phyloP scores from a whole-genome alignment of 169 alveolate species.

The Cryptosporidium xiaoi region DNA sequence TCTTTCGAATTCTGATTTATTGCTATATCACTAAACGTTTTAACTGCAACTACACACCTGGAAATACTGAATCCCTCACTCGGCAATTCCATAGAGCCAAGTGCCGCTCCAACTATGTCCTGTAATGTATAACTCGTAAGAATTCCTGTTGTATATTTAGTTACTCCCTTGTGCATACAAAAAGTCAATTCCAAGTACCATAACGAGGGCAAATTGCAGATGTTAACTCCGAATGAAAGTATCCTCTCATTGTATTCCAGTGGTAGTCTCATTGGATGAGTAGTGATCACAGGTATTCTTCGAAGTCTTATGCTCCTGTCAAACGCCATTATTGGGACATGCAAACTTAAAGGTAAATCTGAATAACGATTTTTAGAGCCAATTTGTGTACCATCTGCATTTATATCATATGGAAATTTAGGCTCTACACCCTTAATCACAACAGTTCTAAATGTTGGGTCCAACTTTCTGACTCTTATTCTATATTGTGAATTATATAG shows the following conservation, averaged over 20 bases:
- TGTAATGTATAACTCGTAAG: constrained; percentile 57
- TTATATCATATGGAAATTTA: constrained; percentile 60
- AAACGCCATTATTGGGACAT: constrained; percentile 50
- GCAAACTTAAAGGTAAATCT: constrained; percentile 25
- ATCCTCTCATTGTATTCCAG: constrained; percentile 38
- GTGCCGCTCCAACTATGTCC: constrained; percentile 61
- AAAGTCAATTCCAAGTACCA: constrained; percentile 55
- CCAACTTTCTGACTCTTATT: constrained; percentile 61
- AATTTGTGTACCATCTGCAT: constrained; percentile 35
- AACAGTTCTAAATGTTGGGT: constrained; percentile 56
- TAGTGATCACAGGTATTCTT: constrained; percentile 62
- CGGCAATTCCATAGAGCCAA: constrained; percentile 67
- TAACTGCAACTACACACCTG: constrained; percentile 16
- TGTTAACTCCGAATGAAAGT: constrained; percentile 25
- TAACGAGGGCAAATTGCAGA: constrained; percentile 53
- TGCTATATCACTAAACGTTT: constrained; percentile 51
- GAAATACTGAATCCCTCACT: constrained; percentile 56
- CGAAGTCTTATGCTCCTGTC: background rate
- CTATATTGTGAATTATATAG: constrained; percentile 55
- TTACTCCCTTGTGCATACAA: constrained; percentile 69
- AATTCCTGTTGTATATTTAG: constrained; percentile 35
- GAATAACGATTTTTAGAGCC: constrained; percentile 17
- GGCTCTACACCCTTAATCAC: constrained; percentile 62
- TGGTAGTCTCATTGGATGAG: constrained; percentile 29
- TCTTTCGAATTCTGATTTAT: background rate